These are phyloP conservation scores for Boletus fagicola DNA, from an alignment of 768 basidiomycete species.

Conservation along the genomic window DNA sequence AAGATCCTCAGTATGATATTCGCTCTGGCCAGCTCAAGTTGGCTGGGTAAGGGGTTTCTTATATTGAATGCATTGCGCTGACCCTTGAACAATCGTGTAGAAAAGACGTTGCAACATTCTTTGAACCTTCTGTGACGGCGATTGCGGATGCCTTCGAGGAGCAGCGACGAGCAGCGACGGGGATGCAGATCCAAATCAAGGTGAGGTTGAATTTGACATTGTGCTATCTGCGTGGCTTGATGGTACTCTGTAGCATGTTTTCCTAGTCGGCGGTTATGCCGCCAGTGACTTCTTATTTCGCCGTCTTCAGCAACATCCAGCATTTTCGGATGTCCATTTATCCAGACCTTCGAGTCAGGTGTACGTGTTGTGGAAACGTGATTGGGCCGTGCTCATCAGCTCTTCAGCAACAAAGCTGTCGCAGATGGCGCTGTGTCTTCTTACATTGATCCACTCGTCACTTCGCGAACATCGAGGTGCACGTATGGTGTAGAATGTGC, in stretches of 20 bases:
- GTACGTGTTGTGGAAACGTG: slow-evolving; percentile 32
- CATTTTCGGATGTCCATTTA: slow-evolving; percentile 38
- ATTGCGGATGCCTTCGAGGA: slow-evolving; percentile 35
- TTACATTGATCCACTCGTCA: slow-evolving; percentile 46
- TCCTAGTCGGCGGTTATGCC: slow-evolving; percentile 53
- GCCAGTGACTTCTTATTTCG: slow-evolving; percentile 46
- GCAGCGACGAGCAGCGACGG: slow-evolving; percentile 22
- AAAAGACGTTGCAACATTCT: slow-evolving; percentile 37
- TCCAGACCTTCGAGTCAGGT: slow-evolving; percentile 48
- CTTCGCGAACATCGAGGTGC: slow-evolving; percentile 40
- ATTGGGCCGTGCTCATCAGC: background rate
- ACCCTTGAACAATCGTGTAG: slow-evolving; percentile 16
- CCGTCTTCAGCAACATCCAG: slow-evolving; percentile 38
- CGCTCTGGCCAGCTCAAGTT: slow-evolving; percentile 38
- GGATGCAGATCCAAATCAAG: slow-evolving; percentile 29
- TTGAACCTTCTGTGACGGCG: slow-evolving; percentile 41
- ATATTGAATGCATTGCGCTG: background rate
- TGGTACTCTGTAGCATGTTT: slow-evolving; percentile 29
- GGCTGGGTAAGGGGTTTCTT: slow-evolving; percentile 31
- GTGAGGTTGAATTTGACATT: background rate
- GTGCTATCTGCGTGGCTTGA: background rate
- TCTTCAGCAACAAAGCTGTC: slow-evolving; percentile 43
- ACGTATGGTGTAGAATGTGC: slow-evolving; percentile 38
- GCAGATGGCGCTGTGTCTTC: slow-evolving; percentile 46
- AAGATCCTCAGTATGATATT: slow-evolving; percentile 35